Percentiles rank a stretch among this genome's conserved stretches.
phyloP scores from a whole-genome alignment of 2,329 filamentous ascomycete genomes.

The Aspergillus candidus region DNA sequence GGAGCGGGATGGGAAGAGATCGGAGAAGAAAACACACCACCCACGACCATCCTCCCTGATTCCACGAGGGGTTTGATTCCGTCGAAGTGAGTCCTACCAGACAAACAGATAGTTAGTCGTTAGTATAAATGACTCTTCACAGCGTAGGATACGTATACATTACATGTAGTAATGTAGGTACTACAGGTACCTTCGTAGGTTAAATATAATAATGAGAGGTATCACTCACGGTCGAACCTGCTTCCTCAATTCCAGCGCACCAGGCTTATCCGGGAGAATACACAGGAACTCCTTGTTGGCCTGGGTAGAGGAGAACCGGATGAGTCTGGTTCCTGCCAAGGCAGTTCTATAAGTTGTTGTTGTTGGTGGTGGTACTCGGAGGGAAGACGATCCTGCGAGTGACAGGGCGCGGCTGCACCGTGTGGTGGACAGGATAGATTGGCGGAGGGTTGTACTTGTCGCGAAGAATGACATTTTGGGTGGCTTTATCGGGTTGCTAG shows the following conservation, averaged over 20 bases:
- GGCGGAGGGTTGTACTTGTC: too few species aligned
- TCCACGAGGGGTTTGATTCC: slow-evolving; percentile 11
- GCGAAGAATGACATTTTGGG: too few species aligned
- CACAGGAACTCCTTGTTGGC: slow-evolving; percentile 8
- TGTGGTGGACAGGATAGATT: background rate
- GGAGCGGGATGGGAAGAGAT: background rate
- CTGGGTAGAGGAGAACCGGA: too few species aligned
- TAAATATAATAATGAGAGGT: background rate
- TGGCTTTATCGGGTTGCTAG: too few species aligned
- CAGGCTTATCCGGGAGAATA: slow-evolving; percentile 12
- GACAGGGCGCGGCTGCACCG: background rate
- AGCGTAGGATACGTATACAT: too few species aligned
- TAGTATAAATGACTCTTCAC: too few species aligned
- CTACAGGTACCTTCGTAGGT: background rate
- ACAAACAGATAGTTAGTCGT: too few species aligned
- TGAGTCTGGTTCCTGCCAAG: too few species aligned
- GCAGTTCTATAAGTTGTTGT: too few species aligned
- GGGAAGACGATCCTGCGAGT: too few species aligned
- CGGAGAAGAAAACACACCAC: slow-evolving; percentile 4
- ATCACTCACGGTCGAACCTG: slow-evolving; percentile 8
- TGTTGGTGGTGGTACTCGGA: too few species aligned
- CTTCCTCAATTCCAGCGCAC: slow-evolving; percentile 7
- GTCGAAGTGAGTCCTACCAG: slow-evolving; percentile 8
- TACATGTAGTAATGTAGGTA: too few species aligned
- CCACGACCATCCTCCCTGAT: slow-evolving; percentile 10